Evolutionary conservation across 345 rosid genomes (phyloP).

Genomic region (Cardiospermum halicacabum): DNA sequence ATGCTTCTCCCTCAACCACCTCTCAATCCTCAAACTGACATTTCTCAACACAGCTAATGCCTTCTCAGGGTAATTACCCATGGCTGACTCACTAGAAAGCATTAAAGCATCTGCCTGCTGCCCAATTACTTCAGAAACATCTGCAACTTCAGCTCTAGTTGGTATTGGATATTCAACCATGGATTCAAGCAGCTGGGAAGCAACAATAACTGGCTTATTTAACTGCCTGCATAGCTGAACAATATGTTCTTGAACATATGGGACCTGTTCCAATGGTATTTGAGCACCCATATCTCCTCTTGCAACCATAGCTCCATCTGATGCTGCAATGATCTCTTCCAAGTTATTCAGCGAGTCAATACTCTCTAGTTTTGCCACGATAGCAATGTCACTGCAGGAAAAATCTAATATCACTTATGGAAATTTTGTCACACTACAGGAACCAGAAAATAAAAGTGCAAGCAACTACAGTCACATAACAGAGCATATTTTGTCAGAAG

Average conservation of each 20-base stretch:
- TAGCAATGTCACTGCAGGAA: constrained; percentile 38
- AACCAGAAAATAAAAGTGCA: neutral
- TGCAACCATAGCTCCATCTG: constrained; percentile 22
- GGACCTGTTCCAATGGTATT: constrained; percentile 21
- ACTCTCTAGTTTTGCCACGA: constrained; percentile 60
- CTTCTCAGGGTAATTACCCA: constrained; percentile 17
- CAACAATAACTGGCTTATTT: constrained; percentile 25
- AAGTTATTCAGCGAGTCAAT: constrained; percentile 45
- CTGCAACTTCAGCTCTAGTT: constrained; percentile 29
- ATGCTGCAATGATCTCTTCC: constrained; percentile 50
- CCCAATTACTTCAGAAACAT: constrained; percentile 19
- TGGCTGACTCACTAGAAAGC: constrained; percentile 25
- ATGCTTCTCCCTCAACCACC: constrained; percentile 1
- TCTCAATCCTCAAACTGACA: constrained; percentile 14
- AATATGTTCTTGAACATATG: constrained; percentile 13
- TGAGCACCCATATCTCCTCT: constrained; percentile 22
- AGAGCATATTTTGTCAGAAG: neutral
- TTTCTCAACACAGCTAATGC: constrained; percentile 13
- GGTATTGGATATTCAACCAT: constrained; percentile 26
- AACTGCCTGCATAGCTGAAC: constrained; percentile 15
- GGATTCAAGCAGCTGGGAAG: constrained; percentile 21
- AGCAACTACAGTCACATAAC: neutral
- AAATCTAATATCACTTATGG: neutral
- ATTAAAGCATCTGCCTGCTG: constrained; percentile 24
- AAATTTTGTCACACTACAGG: neutral